Evolutionary conservation across 2,329 filamentous ascomycete genomes (phyloP), one percentile per base, ranked within the genome.

Genomic region (Aspergillus niger): DNA sequence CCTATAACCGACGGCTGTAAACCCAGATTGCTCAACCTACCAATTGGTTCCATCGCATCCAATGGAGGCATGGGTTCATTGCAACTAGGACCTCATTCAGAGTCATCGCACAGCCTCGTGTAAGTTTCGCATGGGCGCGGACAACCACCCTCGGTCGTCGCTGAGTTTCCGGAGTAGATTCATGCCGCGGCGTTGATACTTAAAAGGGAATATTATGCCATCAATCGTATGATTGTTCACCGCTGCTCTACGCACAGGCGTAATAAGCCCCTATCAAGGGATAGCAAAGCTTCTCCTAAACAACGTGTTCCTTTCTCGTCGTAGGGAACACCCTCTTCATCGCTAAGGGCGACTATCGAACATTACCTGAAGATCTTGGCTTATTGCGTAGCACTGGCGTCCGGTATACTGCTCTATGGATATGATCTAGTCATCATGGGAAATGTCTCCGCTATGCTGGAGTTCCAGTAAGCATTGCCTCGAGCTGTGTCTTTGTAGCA

Each of bases 381-480:
- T 17, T 67, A 67, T 54, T 67, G 64, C 39, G 38, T 69, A 6
- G 64, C 65, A n/a, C 52, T 67, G 8, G 60, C 64, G 0, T 63
- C 60, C 0, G 64, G 67, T 6, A 71, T 76, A 26, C 65, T 75
- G 3, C 69, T 76, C 0, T 67, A 71, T 5, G 74, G 73, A 6
- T 72, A 72, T 58, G 73, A 74, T 30, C 68, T 72, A n/a, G 65
- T 67, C 8, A 66, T 74, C 8, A 73, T 76, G 55, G 70, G 73
- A 6, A 65, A 73, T 39, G 64, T 67, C 13, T 66, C 67, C 5
- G 66, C 67, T 3, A 65, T 69, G 61, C 65, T 65, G 13, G 61
- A 61, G 7, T 67, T 67, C 44, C 64, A 67, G 65, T 65, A 60
- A 62, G 63, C 28, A 5, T 8, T 5, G 11, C 55, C 2, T 13